phyloP scores from a whole-genome alignment of 768 basidiomycete species.

The Tremella mesenterica region DNA sequence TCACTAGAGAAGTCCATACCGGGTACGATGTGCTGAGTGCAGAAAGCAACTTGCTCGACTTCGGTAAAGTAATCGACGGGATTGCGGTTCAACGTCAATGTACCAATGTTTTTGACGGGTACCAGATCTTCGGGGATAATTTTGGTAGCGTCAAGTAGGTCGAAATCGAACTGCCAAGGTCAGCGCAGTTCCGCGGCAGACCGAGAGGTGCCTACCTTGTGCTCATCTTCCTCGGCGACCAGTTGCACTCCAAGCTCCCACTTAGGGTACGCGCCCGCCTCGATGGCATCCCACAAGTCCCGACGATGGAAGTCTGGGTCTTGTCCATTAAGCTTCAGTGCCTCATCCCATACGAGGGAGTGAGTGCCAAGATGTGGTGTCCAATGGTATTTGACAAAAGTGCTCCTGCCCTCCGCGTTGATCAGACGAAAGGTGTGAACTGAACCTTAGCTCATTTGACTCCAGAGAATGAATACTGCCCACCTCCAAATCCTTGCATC shows the following conservation, averaged over 20 bases:
- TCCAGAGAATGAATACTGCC: slow-evolving; percentile 10
- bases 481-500: slow-evolving; percentile 73
- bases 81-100: slow-evolving; percentile 51
- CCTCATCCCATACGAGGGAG: slow-evolving; percentile 81
- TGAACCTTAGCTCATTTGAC: background rate
- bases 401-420: slow-evolving; percentile 58
- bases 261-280: slow-evolving; percentile 59
- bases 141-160: slow-evolving; percentile 79
- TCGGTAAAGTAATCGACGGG: slow-evolving; percentile 62
- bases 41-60: slow-evolving; percentile 82
- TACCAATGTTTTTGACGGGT: slow-evolving; percentile 68
- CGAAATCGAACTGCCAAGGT: slow-evolving; percentile 58
- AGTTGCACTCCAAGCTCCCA: slow-evolving; percentile 72
- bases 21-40: slow-evolving; percentile 54
- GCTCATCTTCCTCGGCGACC: slow-evolving; percentile 62
- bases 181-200: background rate
- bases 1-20: slow-evolving; percentile 49
- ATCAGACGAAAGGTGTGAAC: slow-evolving; percentile 76
- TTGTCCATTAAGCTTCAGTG: slow-evolving; percentile 63
- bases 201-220: slow-evolving; percentile 46
- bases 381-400: slow-evolving; percentile 85
- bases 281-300: slow-evolving; percentile 75
- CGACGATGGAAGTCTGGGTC: slow-evolving; percentile 88
- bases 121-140: slow-evolving; percentile 77
- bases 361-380: slow-evolving; percentile 77